Evolutionary conservation across 169 alveolate species (phyloP), one percentile per base, ranked within the genome.

Genomic region (Eimeria nieschulzi): DNA sequence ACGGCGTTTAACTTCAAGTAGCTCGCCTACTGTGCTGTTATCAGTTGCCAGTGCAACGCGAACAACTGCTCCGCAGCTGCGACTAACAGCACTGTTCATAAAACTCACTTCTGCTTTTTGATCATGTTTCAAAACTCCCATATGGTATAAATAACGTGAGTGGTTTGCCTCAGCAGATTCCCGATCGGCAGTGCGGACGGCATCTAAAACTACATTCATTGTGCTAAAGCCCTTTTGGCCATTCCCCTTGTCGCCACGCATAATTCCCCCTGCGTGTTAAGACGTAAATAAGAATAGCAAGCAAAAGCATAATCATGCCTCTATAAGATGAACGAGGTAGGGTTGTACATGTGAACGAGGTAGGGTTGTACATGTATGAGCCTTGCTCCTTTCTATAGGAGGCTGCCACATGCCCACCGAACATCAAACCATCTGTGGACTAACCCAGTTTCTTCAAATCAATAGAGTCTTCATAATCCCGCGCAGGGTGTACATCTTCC

Each of bases 381-480:
- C 46, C 46, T 33, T 33, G 46, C 46, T 59, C 5, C 68, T 15
- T 59, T 59, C 68, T 59, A 33, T 33, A 33, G 46, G 46, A 33
- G 46, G 46, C 46, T 33, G 46, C 46, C 46, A 33, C 46, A 33
- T 1, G 46, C 46, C 46, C 46, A 33, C 46, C 0, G 46, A 33
- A 33, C 46, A 33, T 33, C 46, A 33, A 33, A 33, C 46, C 46
- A 33, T 33, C 46, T 9, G 23, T 12, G 8, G 19, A 25, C 87
- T 9, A 10, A 87, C 95, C 96, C 56, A 96, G 73, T 72, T 92
- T 92, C 71, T 93, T 86, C 59, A 96, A 66, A 64, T 96, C 92
- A 55, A 96, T 78, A 10, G 96, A 93, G 92, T 95, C 96, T 39
- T 96, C 94, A 71, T 92, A 96, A 51, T 96, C 97, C 64, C 95